Evolutionary conservation across 2,329 filamentous ascomycete genomes (phyloP).

Genomic region (Pseudocercospora pini-densiflorae): DNA sequence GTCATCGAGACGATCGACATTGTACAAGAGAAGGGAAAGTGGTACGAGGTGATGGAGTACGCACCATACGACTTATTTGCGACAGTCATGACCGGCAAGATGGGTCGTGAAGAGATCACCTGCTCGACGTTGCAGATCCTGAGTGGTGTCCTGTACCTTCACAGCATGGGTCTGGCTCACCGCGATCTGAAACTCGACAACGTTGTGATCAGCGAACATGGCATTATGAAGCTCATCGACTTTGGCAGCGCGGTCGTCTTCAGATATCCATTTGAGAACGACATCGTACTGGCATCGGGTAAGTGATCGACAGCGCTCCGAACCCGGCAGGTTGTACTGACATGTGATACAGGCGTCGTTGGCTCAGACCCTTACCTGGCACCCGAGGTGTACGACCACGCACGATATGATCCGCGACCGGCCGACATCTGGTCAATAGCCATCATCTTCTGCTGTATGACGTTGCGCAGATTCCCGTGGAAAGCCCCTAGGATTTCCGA

Average conservation of each 20-base stretch:
- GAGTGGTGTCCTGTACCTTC: conserved; percentile 90
- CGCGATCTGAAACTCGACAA: conserved; percentile 97
- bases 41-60: conserved; percentile 99
- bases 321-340: conserved; percentile 8
- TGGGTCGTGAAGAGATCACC: conserved; percentile 86
- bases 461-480: conserved; percentile 91
- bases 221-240: conserved; percentile 99
- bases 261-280: conserved; percentile 94
- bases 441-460: conserved; percentile 99
- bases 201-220: conserved; percentile 92
- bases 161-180: conserved; percentile 93
- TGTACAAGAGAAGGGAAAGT: conserved; percentile 88
- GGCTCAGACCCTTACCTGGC: conserved; percentile 95
- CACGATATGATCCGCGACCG: conserved; percentile 90
- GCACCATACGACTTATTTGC: conserved; percentile 95
- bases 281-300: conserved; percentile 81
- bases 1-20: conserved; percentile 98
- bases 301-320: conserved; percentile 43
- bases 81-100: conserved; percentile 98
- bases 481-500: conserved; percentile 90
- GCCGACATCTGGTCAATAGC: conserved; percentile 98
- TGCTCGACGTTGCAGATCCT: conserved; percentile 95
- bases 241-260: conserved; percentile 98
- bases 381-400: conserved; percentile 92
- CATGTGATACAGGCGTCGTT: conserved; percentile 64